These are phyloP conservation scores for Lachnellula suecica DNA, from an alignment of 2,329 filamentous ascomycete species.

Conservation along the genomic window DNA sequence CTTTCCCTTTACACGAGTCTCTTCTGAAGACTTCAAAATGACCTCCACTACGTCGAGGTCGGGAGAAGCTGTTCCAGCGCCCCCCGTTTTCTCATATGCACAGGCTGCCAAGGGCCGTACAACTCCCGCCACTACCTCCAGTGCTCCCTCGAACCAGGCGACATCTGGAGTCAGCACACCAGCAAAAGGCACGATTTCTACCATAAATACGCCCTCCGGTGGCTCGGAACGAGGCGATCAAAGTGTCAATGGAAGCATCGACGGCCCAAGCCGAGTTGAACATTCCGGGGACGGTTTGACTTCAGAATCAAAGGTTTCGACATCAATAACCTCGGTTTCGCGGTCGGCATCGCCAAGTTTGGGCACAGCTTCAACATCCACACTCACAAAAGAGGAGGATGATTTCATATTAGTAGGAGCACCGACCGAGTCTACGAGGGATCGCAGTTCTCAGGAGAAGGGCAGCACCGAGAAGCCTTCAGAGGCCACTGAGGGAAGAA, in stretches of 20 bases:
- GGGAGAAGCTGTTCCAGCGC: constrained; percentile 32
- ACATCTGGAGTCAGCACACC: constrained; percentile 33
- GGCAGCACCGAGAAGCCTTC: constrained; percentile 65
- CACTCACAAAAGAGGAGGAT: constrained; percentile 46
- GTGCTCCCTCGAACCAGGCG: constrained; percentile 28
- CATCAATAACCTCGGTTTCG: constrained; percentile 33
- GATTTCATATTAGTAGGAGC: constrained; percentile 62
- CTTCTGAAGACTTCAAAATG: constrained; percentile 35
- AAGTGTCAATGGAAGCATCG: constrained; percentile 19
- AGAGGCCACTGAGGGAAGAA: constrained; percentile 29
- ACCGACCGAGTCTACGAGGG: constrained; percentile 65
- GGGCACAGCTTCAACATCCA: constrained; percentile 48
- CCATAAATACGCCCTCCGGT: constrained; percentile 24
- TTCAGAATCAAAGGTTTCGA: constrained; percentile 22
- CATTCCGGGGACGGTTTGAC: constrained; percentile 14
- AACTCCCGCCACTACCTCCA: constrained; percentile 23
- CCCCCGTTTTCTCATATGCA: constrained; percentile 83
- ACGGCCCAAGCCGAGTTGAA: constrained; percentile 21
- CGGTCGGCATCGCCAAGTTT: constrained; percentile 53
- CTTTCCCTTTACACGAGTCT: constrained; percentile 6
- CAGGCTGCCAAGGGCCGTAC: constrained; percentile 84
- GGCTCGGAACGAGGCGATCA: constrained; percentile 16
- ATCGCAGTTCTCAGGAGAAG: constrained; percentile 60
- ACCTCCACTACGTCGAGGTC: constrained; percentile 37
- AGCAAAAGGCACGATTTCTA: constrained; percentile 28